Evolutionary conservation across 1,284 basidiomycete genomes (phyloP).

Genomic region (Macrocybe sp.): DNA sequence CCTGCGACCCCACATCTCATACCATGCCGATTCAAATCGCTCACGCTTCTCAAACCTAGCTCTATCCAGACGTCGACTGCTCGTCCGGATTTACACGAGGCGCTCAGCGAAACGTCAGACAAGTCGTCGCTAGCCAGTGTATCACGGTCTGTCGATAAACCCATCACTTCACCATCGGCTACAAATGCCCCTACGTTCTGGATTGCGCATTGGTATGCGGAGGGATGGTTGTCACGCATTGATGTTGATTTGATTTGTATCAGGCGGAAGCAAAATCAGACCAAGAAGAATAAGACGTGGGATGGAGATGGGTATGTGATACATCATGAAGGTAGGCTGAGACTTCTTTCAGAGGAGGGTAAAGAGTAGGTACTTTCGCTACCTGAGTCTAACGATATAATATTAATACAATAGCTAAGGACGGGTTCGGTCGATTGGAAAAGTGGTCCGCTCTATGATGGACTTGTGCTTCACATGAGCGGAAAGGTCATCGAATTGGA

Average conservation of each 20-base stretch:
- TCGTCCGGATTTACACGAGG: background rate
- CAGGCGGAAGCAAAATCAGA: constrained; percentile 70
- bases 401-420: constrained; percentile 28
- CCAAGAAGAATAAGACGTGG: constrained; percentile 86
- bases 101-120: background rate
- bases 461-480: constrained; percentile 46
- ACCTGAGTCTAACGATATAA: constrained; percentile 4
- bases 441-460: constrained; percentile 43
- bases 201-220: constrained; percentile 62
- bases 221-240: background rate
- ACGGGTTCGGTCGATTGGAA: constrained; percentile 62
- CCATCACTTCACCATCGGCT: background rate
- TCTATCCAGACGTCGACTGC: background rate
- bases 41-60: constrained; percentile 1
- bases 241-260: constrained; percentile 7
- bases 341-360: constrained; percentile 64
- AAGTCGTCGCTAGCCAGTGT: background rate
- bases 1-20: constrained; percentile 11
- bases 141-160: background rate
- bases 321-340: constrained; percentile 43
- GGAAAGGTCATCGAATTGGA: constrained; percentile 65
- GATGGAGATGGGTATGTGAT: constrained; percentile 73
- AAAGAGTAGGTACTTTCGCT: constrained; percentile 44
- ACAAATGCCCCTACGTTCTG: constrained; percentile 38
- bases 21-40: background rate